A percentile compares a stretch with the other conserved stretches of the same genome.
Conservation (phyloP, 2,329 filamentous ascomycete genomes). For the Aspergillus quadrilineatus region DNA sequence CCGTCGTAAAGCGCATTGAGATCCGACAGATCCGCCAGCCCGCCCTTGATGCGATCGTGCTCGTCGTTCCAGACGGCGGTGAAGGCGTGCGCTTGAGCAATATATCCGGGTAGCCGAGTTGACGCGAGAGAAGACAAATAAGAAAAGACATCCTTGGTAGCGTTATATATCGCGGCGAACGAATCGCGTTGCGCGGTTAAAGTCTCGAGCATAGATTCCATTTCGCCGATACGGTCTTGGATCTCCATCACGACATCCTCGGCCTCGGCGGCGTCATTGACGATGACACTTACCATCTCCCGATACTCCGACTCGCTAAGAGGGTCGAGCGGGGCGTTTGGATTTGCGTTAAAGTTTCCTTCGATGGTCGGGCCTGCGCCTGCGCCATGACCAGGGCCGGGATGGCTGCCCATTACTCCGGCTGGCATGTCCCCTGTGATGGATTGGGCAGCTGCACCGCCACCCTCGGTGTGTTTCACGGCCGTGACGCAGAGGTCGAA, state of each 20-base stretch:
- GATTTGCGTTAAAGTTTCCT: conserved; percentile 32
- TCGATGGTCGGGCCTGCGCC: conserved; percentile 32
- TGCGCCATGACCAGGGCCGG: too few species aligned
- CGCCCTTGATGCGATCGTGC: conserved; percentile 64
- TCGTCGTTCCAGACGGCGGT: conserved; percentile 69
- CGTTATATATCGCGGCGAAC: conserved; percentile 55
- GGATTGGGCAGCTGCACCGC: conserved; percentile 66
- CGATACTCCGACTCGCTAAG: conserved; percentile 72
- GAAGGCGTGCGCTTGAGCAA: conserved; percentile 49
- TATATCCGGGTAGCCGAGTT: conserved; percentile 58
- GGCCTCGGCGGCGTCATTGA: conserved; percentile 56
- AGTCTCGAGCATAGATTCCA: conserved; percentile 68
- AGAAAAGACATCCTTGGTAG: conserved; percentile 62
- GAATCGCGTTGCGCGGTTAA: conserved; percentile 64
- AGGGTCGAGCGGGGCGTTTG: conserved; percentile 60
- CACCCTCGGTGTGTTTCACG: conserved; percentile 84
- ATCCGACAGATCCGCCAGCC: conserved; percentile 72
- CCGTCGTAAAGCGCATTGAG: conserved; percentile 82
- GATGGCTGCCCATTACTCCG: conserved; percentile 44
- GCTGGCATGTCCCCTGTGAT: conserved; percentile 62
- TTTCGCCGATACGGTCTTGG: conserved; percentile 69
- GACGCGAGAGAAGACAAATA: conserved; percentile 66
- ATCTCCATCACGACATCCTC: conserved; percentile 67
- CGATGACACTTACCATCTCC: conserved; percentile 79
- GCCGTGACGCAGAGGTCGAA: conserved; percentile 93